These are phyloP conservation scores for Populus nigra DNA, from an alignment of 345 rosid genomes.

Conservation along the genomic window DNA sequence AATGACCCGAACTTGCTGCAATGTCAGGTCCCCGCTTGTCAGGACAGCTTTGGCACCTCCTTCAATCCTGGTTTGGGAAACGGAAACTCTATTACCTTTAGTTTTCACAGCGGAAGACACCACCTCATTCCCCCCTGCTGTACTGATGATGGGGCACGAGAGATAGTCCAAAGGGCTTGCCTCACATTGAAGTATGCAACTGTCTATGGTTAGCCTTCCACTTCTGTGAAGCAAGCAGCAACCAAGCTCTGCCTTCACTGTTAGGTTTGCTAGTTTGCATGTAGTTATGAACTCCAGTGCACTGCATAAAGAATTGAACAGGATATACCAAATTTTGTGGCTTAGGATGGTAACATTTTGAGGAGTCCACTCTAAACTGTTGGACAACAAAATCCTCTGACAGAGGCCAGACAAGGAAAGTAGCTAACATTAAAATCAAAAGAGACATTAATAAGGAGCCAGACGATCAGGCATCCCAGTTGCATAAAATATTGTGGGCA, in stretches of 20 bases:
- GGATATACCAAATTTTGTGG: conserved; percentile 14
- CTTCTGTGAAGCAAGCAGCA: conserved; percentile 91
- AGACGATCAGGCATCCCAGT: not conserved
- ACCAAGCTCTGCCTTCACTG: conserved; percentile 89
- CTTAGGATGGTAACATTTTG: not conserved
- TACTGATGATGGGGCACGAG: conserved; percentile 79
- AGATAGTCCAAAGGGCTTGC: conserved; percentile 79
- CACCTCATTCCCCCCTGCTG: conserved; percentile 46
- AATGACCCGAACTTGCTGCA: conserved; percentile 90
- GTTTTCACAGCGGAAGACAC: conserved; percentile 35
- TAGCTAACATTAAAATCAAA: not conserved
- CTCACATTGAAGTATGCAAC: conserved; percentile 87
- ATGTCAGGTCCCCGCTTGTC: conserved; percentile 65
- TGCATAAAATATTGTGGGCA: not conserved
- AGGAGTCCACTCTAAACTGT: conserved; percentile 15
- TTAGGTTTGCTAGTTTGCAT: conserved; percentile 79
- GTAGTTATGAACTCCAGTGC: conserved; percentile 81
- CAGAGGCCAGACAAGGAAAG: not conserved
- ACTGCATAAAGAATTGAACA: conserved; percentile 44
- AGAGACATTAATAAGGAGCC: not conserved
- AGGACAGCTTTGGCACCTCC: conserved; percentile 90
- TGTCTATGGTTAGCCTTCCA: conserved; percentile 83
- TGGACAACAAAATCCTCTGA: not conserved
- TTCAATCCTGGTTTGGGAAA: conserved; percentile 75
- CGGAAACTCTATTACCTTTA: conserved; percentile 53